Base-by-base conservation (phyloP, 768 basidiomycete species). In the Hericium erinaceus region DNA sequence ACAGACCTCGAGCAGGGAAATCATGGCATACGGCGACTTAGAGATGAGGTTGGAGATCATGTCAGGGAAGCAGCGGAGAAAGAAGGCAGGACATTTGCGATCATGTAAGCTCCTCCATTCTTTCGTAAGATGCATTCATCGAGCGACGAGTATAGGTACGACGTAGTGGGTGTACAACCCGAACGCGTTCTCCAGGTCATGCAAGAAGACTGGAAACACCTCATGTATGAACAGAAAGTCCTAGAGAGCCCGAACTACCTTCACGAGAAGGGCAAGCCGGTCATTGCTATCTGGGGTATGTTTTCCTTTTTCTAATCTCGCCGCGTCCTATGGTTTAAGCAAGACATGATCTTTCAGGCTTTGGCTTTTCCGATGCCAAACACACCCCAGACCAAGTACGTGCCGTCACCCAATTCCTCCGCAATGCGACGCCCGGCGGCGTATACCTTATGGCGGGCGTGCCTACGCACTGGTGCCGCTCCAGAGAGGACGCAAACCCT, bases 21-120 rank as follows among this genome's bases (percentile, higher is more conserved):
- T 55, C 71, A 78, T n/a, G 85, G 80, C 2, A 79, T 89, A 18
- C 73, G 78, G 61, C 68, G 78, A 15, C 70, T 87, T 55, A 77
- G 90, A 26, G 90, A 93, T 61, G 86, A 91, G 65, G 77, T 92
- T 0, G 81, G 86, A 2, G 78, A 86, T 57, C 74, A 78, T 11
- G 90, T 92, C 16, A 73, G 78, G 60, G 85, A 85, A 62, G 88
- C 88, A 16, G 88, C 89, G 1, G 91, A 92, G 73, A 76, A 77
- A 51, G 86, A 92, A 64, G 89, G 87, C 1, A 74, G 91, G 50
- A 89, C 89, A 5, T 92, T 83, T 69, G 85, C 90, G 11, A 86
- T 92, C 60, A 93, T 93, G 91, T 90, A 59, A 64, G 87, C 58
- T 20, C 55, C 38, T 52, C 7, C 4, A 16, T 50, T 26, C 9